These are phyloP conservation scores for Trichoderma cornu-damae DNA, from an alignment of 2,329 filamentous ascomycete species.

Conservation along the genomic window DNA sequence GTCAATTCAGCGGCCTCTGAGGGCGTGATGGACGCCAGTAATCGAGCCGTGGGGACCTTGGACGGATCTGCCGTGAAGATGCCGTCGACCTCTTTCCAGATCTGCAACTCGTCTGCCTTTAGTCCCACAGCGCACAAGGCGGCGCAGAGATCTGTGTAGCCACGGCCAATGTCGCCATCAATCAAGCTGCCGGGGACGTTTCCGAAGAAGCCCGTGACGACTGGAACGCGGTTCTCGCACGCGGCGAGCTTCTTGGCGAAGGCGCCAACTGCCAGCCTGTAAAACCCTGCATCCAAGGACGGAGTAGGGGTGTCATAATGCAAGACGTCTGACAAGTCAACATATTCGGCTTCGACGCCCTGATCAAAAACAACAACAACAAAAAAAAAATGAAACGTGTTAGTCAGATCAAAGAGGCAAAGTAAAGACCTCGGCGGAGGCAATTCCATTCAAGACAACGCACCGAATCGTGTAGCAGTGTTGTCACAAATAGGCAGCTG, in stretches of 20 bases:
- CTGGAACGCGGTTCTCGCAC: constrained; percentile 64
- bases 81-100: constrained; percentile 98
- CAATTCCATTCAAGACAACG: too few species aligned
- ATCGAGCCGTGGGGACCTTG: constrained; percentile 86
- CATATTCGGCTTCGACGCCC: constrained; percentile 80
- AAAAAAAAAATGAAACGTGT: constrained; percentile 17
- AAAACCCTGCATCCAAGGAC: constrained; percentile 63
- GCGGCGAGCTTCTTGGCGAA: constrained; percentile 60
- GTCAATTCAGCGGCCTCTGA: constrained; percentile 94
- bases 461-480: constrained; percentile 70
- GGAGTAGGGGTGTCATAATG: constrained; percentile 53
- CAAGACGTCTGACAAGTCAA: constrained; percentile 81
- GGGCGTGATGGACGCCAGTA: constrained; percentile 85
- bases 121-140: constrained; percentile 85
- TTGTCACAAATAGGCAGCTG: constrained; percentile 86
- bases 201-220: constrained; percentile 92
- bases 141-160: constrained; percentile 94
- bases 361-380: constrained; percentile 35
- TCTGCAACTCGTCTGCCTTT: constrained; percentile 82
- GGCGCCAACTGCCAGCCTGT: constrained; percentile 56
- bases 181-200: constrained; percentile 86
- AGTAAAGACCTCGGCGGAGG: neutral
- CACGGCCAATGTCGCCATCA: constrained; percentile 81
- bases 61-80: constrained; percentile 82
- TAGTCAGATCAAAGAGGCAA: neutral